Conservation (phyloP, 2,329 filamentous ascomycete species). For the Aureobasidium namibiae region DNA sequence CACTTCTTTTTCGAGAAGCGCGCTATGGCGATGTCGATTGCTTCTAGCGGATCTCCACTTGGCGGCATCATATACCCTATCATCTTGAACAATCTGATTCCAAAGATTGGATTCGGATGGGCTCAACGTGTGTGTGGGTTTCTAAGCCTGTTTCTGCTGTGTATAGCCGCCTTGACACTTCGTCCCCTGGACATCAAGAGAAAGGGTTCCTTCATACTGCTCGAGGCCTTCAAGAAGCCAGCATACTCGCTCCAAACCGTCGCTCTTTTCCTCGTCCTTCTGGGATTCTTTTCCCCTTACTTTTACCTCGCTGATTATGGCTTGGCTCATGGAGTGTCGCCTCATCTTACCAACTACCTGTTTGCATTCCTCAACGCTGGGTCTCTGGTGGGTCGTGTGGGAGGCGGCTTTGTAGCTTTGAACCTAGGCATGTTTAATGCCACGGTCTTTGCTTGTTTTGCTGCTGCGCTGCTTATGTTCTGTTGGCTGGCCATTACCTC, state of each 20-base stretch:
- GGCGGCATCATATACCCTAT: constrained; percentile 45
- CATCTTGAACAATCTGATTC: constrained; percentile 39
- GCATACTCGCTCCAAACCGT: constrained; percentile 34
- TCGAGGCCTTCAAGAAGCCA: constrained; percentile 32
- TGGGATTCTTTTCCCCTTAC: constrained; percentile 33
- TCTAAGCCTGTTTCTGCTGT: constrained; percentile 22
- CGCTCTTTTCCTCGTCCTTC: constrained; percentile 38
- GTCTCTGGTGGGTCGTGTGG: constrained; percentile 43
- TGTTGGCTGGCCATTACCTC: constrained; percentile 13
- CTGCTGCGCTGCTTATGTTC: neutral
- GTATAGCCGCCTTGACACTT: constrained; percentile 12
- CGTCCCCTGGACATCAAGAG: neutral
- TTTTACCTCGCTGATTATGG: constrained; percentile 53
- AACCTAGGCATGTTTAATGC: neutral
- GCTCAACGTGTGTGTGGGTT: constrained; percentile 40
- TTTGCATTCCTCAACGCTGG: constrained; percentile 57
- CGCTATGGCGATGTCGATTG: constrained; percentile 48
- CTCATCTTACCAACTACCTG: constrained; percentile 52
- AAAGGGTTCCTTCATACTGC: constrained; percentile 10
- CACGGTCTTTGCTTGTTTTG: constrained; percentile 30
- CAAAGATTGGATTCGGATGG: constrained; percentile 43
- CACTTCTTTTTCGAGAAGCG: constrained; percentile 53
- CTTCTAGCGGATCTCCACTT: constrained; percentile 43
- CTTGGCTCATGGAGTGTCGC: constrained; percentile 40
- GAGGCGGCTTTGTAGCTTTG: constrained; percentile 43